A percentile compares a stretch with the other conserved stretches of the same genome.
phyloP scores from a whole-genome alignment of 2,329 filamentous ascomycete species.

The Botrytis deweyae region DNA sequence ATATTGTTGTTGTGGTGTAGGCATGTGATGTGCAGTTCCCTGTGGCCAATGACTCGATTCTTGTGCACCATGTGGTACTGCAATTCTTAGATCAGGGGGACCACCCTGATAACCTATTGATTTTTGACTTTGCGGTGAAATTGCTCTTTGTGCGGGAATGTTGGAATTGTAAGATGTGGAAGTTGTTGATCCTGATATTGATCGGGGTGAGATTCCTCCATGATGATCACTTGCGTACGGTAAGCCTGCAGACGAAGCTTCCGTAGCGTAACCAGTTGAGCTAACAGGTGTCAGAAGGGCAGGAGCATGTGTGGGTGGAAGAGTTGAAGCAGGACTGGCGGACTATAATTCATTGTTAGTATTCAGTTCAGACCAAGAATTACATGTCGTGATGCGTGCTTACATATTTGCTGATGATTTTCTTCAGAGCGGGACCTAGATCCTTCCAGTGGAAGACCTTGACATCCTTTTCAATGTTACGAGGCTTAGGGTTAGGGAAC shows the following conservation, averaged over 20 bases:
- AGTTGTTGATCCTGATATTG: constrained; percentile 36
- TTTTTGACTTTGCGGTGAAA: constrained; percentile 37
- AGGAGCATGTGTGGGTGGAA: constrained; percentile 33
- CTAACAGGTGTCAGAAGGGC: constrained; percentile 38
- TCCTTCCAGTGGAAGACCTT: constrained; percentile 99
- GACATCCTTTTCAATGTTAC: constrained; percentile 98
- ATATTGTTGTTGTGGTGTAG: constrained; percentile 30
- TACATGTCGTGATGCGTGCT: constrained; percentile 22
- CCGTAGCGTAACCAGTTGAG: constrained; percentile 38
- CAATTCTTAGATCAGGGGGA: constrained; percentile 36
- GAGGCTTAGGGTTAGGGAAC: constrained; percentile 89
- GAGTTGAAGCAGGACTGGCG: constrained; percentile 38
- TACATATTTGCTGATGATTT: constrained; percentile 94
- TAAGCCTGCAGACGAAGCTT: constrained; percentile 34
- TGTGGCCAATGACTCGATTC: constrained; percentile 35
- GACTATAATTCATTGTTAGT: constrained; percentile 33
- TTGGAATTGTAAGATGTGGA: constrained; percentile 33
- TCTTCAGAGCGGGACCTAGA: constrained; percentile 81
- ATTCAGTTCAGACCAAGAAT: not conserved
- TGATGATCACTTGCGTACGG: constrained; percentile 37
- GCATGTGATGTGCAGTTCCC: constrained; percentile 35
- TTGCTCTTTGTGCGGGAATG: constrained; percentile 31
- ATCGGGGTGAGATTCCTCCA: constrained; percentile 37
- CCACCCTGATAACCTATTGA: constrained; percentile 32
- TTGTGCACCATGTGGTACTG: constrained; percentile 33